A percentile compares a stretch with the other conserved stretches of the same genome.
phyloP scores from a whole-genome alignment of 495 filamentous ascomycete species.

The Astrothelium macrocarpum region DNA sequence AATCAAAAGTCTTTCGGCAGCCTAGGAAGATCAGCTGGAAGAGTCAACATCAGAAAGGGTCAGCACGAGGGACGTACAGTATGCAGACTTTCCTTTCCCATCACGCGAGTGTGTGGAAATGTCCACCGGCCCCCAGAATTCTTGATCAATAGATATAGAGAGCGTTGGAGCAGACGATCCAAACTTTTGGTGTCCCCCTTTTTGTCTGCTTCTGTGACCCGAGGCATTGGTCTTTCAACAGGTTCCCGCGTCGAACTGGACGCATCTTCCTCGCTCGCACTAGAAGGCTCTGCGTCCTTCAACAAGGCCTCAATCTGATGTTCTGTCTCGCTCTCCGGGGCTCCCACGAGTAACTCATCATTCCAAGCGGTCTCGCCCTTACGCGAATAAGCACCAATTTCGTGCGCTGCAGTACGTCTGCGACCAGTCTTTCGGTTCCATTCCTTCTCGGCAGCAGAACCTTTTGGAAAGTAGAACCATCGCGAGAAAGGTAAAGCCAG shows the following conservation, averaged over 20 bases:
- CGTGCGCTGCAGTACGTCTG: constrained; percentile 64
- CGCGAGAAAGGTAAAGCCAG: constrained; percentile 78
- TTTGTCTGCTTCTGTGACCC: constrained; percentile 73
- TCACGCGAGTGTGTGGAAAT: constrained; percentile 62
- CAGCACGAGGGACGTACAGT: constrained; percentile 47
- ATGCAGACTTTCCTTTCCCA: constrained; percentile 63
- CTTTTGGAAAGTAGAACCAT: constrained; percentile 93
- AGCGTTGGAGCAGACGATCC: constrained; percentile 63
- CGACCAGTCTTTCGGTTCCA: constrained; percentile 80
- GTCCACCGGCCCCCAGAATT: constrained; percentile 60
- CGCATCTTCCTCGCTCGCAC: constrained; percentile 43
- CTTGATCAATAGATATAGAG: constrained; percentile 78
- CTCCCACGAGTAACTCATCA: constrained; percentile 77
- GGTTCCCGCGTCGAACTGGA: constrained; percentile 45
- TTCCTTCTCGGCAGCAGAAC: constrained; percentile 72
- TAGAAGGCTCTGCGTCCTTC: constrained; percentile 63
- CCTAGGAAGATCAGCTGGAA: constrained; percentile 40
- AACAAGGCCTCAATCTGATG: constrained; percentile 57
- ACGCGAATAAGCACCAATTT: constrained; percentile 78
- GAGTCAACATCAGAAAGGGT: not conserved
- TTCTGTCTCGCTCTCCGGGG: constrained; percentile 48
- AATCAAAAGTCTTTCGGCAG: constrained; percentile 64
- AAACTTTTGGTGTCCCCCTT: constrained; percentile 64
- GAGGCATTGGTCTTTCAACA: constrained; percentile 59
- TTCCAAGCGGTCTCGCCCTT: constrained; percentile 76